Evolutionary conservation across 345 rosid genomes (phyloP).

Genomic region (Microthlaspi erraticum): DNA sequence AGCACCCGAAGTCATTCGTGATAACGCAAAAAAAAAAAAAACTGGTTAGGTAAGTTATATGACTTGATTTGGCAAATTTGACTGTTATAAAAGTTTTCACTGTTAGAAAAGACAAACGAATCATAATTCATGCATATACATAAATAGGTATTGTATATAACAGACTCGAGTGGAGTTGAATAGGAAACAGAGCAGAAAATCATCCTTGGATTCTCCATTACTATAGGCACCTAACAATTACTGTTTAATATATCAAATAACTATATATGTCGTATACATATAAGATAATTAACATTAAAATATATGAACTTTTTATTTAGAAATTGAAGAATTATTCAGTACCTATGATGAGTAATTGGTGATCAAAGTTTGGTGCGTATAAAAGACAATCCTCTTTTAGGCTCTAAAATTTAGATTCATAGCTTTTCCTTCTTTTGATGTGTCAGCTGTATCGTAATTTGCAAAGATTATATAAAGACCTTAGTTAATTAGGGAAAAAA

Average conservation of each 20-base stretch:
- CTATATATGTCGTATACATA: neutral
- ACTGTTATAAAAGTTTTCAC: conserved; percentile 27
- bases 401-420: conserved; percentile 40
- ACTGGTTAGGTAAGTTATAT: neutral
- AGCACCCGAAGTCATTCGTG: neutral
- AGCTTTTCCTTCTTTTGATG: conserved; percentile 37
- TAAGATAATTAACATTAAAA: neutral
- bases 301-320: neutral
- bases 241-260: conserved; percentile 15
- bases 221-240: conserved; percentile 37
- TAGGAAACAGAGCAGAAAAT: conserved; percentile 38
- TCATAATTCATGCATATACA: conserved; percentile 9
- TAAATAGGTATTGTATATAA: neutral
- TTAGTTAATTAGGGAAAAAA: conserved; percentile 29
- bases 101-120: conserved; percentile 20
- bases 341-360: conserved; percentile 14
- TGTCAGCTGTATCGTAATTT: conserved; percentile 33
- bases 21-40: neutral
- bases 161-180: conserved; percentile 29
- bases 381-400: conserved; percentile 42
- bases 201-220: conserved; percentile 46
- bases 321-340: conserved; percentile 8
- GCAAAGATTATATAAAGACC: conserved; percentile 16
- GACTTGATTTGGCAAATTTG: conserved; percentile 33
- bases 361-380: conserved; percentile 41